Base-by-base conservation (phyloP, 805 yeast species). In the Danielia oregonensis region DNA sequence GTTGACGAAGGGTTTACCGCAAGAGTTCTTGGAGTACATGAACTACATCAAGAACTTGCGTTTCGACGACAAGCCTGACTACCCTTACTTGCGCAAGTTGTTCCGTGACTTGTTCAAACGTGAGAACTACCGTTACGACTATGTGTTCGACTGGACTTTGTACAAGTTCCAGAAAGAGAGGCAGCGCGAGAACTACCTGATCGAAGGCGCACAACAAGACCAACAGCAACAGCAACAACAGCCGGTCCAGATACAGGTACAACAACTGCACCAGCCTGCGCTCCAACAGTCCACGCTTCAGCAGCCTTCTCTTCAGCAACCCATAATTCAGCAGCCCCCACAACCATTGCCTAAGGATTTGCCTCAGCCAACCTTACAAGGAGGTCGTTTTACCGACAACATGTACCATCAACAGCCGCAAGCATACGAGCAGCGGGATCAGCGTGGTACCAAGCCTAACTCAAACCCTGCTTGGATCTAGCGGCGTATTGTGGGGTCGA, bases 31-130 rank as follows among this genome's bases (percentile, higher is more conserved):
- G 45, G 81, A 84, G 51, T 91, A 89, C 60, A 73, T 91, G 72
- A 78, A 81, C 51, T 93, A 93, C 59, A 84, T 93, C 39, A 85
- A 93, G 51, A 83, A 93, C 39, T 75, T 91, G 52, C 76, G 96
- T 44, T 91, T 93, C 54, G 97, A 91, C 54, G 97, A 93, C 61
- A 87, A 87, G 59, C 98, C 98, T 8, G 97, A 91, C 63, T 91
- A 93, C 61, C 74, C 79, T 29, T 91, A 82, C 57, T 72, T 91
- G 60, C 83, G 97, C 54, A 82, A 86, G 58, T 70, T 91, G 38
- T 84, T 91, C 65, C 79, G 96, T 54, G 97, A 89, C 55, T 70
- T 93, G 51, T 87, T 87, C 57, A 71, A 86, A 44, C 78, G 91
- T 46, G 91, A 91, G 59, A 86, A 86, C 39, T 91, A 87, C 61